phyloP scores from a whole-genome alignment of 1,284 basidiomycete species.

The Pseudozyma flocculosa region DNA sequence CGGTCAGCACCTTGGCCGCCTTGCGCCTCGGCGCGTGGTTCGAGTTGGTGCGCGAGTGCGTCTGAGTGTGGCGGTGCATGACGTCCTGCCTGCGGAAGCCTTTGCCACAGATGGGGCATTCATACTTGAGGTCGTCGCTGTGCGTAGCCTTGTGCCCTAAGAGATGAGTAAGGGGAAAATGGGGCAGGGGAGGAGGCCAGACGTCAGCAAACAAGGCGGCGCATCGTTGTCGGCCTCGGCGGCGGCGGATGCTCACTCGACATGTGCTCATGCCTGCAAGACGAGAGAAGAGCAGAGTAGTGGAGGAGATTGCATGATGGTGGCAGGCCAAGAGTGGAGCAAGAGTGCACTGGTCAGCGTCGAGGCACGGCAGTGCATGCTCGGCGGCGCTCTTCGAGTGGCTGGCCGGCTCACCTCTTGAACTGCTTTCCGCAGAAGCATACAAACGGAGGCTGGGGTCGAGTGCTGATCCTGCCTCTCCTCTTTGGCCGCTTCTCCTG shows the following conservation, averaged over 20 bases:
- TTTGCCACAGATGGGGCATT: constrained; percentile 34
- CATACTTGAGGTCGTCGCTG: constrained; percentile 31
- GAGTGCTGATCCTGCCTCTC: constrained; percentile 4
- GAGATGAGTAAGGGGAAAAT: constrained; percentile 4
- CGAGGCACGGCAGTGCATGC: too few species aligned
- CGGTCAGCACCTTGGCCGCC: constrained; percentile 11
- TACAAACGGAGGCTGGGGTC: constrained; percentile 26
- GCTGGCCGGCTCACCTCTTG: constrained; percentile 7
- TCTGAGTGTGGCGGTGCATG: constrained; percentile 39
- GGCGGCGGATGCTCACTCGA: neutral
- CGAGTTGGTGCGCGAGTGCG: constrained; percentile 16
- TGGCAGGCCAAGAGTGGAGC: neutral
- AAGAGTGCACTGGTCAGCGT: neutral
- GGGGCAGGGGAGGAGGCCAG: neutral
- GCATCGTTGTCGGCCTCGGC: neutral
- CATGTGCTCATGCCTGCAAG: constrained; percentile 30
- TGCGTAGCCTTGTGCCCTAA: constrained; percentile 34
- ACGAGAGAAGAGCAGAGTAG: neutral
- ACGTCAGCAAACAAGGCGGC: neutral
- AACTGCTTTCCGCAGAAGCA: constrained; percentile 38
- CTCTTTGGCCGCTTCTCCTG: neutral
- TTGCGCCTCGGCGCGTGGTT: constrained; percentile 29
- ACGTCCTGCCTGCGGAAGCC: constrained; percentile 36
- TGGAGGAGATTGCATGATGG: too few species aligned
- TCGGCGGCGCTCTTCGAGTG: too few species aligned